These are phyloP conservation scores for Podila minutissima DNA, from an alignment of 192 early-diverging fungal species.

Conservation along the genomic window DNA sequence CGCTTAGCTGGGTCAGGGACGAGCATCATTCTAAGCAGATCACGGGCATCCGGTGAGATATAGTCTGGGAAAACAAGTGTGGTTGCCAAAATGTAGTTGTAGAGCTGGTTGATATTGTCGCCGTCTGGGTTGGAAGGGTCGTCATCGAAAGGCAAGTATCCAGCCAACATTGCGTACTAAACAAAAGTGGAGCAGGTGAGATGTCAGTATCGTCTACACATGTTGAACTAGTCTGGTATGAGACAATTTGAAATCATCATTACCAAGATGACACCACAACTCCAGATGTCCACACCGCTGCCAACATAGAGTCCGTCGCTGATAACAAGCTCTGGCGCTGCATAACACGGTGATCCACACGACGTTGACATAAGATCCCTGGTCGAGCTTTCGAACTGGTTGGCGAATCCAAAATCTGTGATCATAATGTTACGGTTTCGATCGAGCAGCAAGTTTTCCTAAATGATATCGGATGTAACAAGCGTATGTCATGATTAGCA, in stretches of 20 bases:
- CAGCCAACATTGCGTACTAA: conserved; percentile 87
- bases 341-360: conserved; percentile 99
- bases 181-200: neutral
- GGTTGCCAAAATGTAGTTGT: conserved; percentile 86
- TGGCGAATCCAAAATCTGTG: conserved; percentile 99
- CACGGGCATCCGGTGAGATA: conserved; percentile 79
- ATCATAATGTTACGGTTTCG: conserved; percentile 92
- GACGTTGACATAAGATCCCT: conserved; percentile 91
- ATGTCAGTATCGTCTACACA: neutral
- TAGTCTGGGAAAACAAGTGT: conserved; percentile 88
- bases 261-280: conserved; percentile 93
- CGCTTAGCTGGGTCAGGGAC: conserved; percentile 88
- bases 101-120: conserved; percentile 88
- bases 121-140: conserved; percentile 91
- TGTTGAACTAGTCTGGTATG: no score
- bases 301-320: conserved; percentile 96
- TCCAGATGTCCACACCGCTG: conserved; percentile 97
- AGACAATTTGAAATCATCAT: neutral
- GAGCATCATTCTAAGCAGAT: conserved; percentile 90
- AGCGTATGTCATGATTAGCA: no score
- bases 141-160: conserved; percentile 91
- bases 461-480: no score
- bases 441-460: conserved; percentile 97
- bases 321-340: conserved; percentile 97
- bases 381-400: conserved; percentile 78